These are phyloP conservation scores for Suillus alpinus DNA, from an alignment of 768 basidiomycete species.

Conservation along the genomic window DNA sequence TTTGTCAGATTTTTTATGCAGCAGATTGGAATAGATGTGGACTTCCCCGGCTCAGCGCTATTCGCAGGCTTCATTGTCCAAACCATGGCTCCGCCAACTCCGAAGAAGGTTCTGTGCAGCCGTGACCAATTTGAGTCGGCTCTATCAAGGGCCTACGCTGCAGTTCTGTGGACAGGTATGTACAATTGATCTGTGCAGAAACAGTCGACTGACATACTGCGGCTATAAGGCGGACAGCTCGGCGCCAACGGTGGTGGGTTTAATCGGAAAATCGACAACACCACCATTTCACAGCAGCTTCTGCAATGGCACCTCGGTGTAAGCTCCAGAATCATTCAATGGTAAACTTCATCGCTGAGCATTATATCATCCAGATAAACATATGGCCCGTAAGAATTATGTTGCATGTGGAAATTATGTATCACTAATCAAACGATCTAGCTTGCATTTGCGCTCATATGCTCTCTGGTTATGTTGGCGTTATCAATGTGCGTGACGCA, in stretches of 20 bases:
- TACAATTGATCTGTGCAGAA: background rate
- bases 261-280: background rate
- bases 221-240: slow-evolving; percentile 8
- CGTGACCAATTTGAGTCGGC: background rate
- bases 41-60: background rate
- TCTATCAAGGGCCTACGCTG: slow-evolving; percentile 6
- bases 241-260: slow-evolving; percentile 10
- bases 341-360: background rate
- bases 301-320: slow-evolving; percentile 15
- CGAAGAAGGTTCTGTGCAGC: background rate
- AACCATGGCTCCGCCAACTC: background rate
- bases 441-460: slow-evolving; percentile 3
- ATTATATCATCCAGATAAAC: slow-evolving; percentile 9
- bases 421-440: background rate
- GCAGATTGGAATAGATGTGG: background rate
- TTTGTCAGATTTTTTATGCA: background rate
- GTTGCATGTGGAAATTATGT: background rate
- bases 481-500: background rate
- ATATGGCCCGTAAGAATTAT: slow-evolving; percentile 9
- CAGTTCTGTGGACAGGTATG: slow-evolving; percentile 12
- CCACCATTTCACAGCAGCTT: slow-evolving; percentile 8
- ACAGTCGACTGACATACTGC: background rate
- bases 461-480: slow-evolving; percentile 8
- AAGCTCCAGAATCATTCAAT: background rate
- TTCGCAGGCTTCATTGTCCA: background rate